Conservation (phyloP, 257 asterid species). For the Thymus quinquecostatus region DNA sequence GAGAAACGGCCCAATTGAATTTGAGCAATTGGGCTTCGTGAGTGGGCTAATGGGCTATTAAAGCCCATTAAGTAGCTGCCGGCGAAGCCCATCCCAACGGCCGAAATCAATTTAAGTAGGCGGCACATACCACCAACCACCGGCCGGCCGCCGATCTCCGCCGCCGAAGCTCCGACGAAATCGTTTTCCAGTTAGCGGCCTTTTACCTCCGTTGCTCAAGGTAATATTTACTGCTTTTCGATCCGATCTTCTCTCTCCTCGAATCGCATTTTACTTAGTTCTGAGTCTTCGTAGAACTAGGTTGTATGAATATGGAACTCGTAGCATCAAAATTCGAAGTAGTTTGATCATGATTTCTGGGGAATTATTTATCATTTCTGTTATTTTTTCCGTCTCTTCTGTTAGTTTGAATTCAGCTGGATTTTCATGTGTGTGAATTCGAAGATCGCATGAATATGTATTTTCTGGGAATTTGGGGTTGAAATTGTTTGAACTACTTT, state of each 20-base stretch:
- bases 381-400: neutral
- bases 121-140: slow-evolving; percentile 29
- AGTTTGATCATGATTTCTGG: neutral
- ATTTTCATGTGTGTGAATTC: neutral
- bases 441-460: neutral
- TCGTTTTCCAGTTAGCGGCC: neutral
- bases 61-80: neutral
- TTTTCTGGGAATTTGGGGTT: slow-evolving; percentile 1
- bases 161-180: slow-evolving; percentile 22
- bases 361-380: neutral
- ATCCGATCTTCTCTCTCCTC: slow-evolving; percentile 17
- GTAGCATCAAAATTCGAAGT: slow-evolving; percentile 1
- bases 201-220: neutral
- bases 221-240: slow-evolving; percentile 13
- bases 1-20: too few relatives aligned
- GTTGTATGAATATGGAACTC: neutral
- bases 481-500: neutral
- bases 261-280: slow-evolving; percentile 13
- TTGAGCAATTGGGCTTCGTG: too few relatives aligned
- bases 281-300: neutral
- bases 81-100: slow-evolving; percentile 16
- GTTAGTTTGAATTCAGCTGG: slow-evolving; percentile 17
- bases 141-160: slow-evolving; percentile 30
- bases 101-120: slow-evolving; percentile 3
- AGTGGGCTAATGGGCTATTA: neutral